Evolutionary conservation across 169 alveolate genomes (phyloP), one percentile per base, ranked within the genome.

Genomic region (Plasmodium reichenowi): DNA sequence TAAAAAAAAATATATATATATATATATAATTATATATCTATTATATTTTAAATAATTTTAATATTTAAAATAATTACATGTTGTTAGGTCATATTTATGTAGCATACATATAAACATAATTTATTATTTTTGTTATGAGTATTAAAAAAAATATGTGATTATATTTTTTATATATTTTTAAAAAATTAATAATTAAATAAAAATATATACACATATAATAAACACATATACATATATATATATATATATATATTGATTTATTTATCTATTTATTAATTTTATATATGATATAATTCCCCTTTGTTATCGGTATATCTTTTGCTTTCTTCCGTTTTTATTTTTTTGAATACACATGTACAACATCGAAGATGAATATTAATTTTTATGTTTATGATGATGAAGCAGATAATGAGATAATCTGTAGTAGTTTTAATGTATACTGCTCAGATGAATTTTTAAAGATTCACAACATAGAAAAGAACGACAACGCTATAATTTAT

Each of bases 401-500:
- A 68, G 72, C 67, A 43, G 90, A 80, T 10, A 38, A 29, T 26
- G 90, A 15, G 24, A 52, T 56, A 15, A 80, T 80, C 56, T 67
- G 74, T 22, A 80, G 90, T 60, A 70, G 56, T 54, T 80, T 80
- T 71, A 68, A 80, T 62, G 48, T 80, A 48, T 48, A 80, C 72
- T 80, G 90, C 13, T 43, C 90, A 8, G 29, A 71, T 50, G 80
- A 80, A 58, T 59, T 80, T 6, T 26, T 80, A 60, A 80, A 80
- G 38, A 43, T 29, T 22, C 70, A 52, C 22, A 62, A 68, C 24
- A 47, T 80, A 20, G 70, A 68, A 10, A 50, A 15, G 67, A 56
- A 80, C 70, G 83, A 66, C 32, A 80, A 80, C 62, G 90, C 76
- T 67, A 59, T 80, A 67, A 15, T 80, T 60, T 54, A 71, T 63